Base-by-base conservation (phyloP, 1,139 yeast genomes). In the Blastobotrys niveus region DNA sequence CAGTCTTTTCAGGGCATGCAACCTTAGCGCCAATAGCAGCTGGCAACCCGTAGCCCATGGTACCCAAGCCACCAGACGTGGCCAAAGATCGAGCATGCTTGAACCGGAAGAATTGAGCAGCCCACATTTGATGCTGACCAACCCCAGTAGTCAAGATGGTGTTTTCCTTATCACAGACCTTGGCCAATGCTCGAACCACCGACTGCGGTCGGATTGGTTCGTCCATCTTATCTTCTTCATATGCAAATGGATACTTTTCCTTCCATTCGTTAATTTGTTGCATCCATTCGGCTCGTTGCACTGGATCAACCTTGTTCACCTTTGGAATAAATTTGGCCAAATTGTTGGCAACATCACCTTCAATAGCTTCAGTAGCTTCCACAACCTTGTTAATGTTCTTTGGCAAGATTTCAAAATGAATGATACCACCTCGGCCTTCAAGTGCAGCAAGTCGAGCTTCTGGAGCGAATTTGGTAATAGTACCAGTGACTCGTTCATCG, bases 41-140 rank as follows among this genome's bases (percentile, higher is more conserved):
- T 26, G 98, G 97, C 51, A 89, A 73, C 53, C 98, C 98, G 68
- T 70, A 91, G 50, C 98, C 98, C 98, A 91, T 91, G 50, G 98
- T 91, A 59, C 98, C 98, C 61, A 91, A 77, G 59, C 98, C 98
- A 70, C 98, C 98, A 45, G 96, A 87, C 20, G 97, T 88, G 64
- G 91, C 84, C 74, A 91, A 82, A 46, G 94, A 76, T 67, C 97
- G 79, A 57, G 97, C 96, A 53, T 77, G 71, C 50, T 80, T 82
- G 94, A 96, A 89, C 46, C 88, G 79, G 78, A 83, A 88, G 67
- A 88, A 89, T 71, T 91, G 98, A 35, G 98, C 98, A 35, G 97
- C 93, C 97, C 98, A 91, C 98, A 91, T 91, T 73, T 91, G 98
- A 75, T 91, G 98, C 74, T 91, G 98, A 50, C 98, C 98, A 47